A percentile compares a stretch with the other conserved stretches of the same genome.
Conservation (phyloP, 2,329 filamentous ascomycete genomes). For the Fusarium sp. region DNA sequence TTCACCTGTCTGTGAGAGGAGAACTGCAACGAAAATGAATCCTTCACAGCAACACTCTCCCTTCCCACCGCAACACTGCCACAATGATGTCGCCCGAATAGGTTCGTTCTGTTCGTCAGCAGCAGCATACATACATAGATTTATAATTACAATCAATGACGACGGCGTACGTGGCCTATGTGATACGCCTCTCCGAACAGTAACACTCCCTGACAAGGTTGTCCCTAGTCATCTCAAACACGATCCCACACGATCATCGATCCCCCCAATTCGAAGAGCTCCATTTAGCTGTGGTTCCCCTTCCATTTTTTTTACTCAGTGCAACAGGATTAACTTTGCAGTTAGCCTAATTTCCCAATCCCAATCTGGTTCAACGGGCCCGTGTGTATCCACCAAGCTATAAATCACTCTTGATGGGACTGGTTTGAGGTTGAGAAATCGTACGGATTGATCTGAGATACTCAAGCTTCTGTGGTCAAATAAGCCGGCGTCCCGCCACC, state of each 20-base stretch:
- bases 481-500: constrained; percentile 42
- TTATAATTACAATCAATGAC: constrained; percentile 34
- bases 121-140: not conserved
- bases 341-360: constrained; percentile 22
- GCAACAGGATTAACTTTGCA: constrained; percentile 18
- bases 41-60: not conserved
- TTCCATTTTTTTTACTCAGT: constrained; percentile 14
- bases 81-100: not conserved
- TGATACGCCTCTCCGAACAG: constrained; percentile 14
- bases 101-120: not conserved
- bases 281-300: constrained; percentile 8
- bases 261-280: constrained; percentile 3
- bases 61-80: not conserved
- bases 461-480: constrained; percentile 20
- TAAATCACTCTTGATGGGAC: constrained; percentile 6
- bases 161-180: constrained; percentile 37
- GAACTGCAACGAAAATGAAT: not conserved
- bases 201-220: constrained; percentile 21
- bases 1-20: constrained; percentile 5
- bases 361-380: constrained; percentile 14
- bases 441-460: not conserved
- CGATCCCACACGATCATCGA: constrained; percentile 36
- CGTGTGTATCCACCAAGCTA: constrained; percentile 19
- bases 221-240: constrained; percentile 25
- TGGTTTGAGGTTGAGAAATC: constrained; percentile 10